A percentile compares a stretch with the other conserved stretches of the same genome.
These are phyloP conservation scores for Pseudotsuga menziesii DNA, from an alignment of 75 land plant species.

Conservation along the genomic window DNA sequence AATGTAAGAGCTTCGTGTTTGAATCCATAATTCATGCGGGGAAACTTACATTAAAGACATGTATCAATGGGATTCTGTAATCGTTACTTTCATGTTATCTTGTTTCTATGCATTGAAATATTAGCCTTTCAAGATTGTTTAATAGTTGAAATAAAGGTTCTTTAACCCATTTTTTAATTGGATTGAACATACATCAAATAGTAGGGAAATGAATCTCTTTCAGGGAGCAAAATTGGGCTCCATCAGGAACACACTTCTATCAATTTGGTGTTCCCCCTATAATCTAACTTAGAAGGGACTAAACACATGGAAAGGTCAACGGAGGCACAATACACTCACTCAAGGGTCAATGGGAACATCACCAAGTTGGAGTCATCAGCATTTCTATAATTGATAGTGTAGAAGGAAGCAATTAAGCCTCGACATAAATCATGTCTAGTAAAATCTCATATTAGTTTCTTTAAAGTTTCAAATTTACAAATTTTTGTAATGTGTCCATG, in stretches of 20 bases:
- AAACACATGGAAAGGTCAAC: slow-evolving; percentile 73
- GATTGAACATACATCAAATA: slow-evolving; percentile 66
- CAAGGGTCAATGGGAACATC: slow-evolving; percentile 78
- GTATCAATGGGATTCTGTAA: no score
- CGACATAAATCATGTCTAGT: slow-evolving; percentile 42
- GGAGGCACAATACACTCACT: slow-evolving; percentile 75
- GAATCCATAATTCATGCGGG: no score
- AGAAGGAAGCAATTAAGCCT: slow-evolving; percentile 68
- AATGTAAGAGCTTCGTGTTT: no score
- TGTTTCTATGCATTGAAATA: neutral
- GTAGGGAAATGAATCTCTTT: slow-evolving; percentile 79
- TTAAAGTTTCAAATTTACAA: neutral
- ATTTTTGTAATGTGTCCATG: neutral
- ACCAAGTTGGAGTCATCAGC: slow-evolving; percentile 77
- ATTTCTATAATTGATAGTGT: slow-evolving; percentile 70
- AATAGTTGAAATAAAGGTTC: neutral
- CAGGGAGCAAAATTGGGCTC: slow-evolving; percentile 57
- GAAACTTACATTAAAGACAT: no score
- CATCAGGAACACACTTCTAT: slow-evolving; percentile 67
- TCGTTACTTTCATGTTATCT: neutral
- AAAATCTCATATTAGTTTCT: neutral
- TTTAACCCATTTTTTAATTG: neutral
- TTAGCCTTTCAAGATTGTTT: neutral
- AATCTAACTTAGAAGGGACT: slow-evolving; percentile 40
- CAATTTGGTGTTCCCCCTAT: slow-evolving; percentile 76